Conservation (phyloP, 2,329 filamentous ascomycete species). For the Fusarium nanum region DNA sequence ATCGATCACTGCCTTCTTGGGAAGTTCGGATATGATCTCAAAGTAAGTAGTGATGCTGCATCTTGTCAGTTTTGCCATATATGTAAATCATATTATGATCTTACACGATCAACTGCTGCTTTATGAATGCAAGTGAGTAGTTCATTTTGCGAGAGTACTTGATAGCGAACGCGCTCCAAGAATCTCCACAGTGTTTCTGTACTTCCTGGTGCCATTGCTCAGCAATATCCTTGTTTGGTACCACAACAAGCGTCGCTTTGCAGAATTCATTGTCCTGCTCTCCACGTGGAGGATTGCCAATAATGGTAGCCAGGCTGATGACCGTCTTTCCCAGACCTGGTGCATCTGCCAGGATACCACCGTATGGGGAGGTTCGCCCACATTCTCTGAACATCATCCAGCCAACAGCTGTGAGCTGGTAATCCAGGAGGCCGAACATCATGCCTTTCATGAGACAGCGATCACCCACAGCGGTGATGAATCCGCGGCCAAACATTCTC, state of each 20-base stretch:
- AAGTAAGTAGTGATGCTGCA: not conserved
- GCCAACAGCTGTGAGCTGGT: not conserved
- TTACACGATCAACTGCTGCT: too few relatives aligned
- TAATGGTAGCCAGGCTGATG: not conserved
- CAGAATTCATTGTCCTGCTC: not conserved
- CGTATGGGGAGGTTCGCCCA: not conserved
- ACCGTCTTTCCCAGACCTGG: not conserved
- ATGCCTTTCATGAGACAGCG: too few relatives aligned
- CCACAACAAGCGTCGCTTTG: not conserved
- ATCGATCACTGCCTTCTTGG: not conserved
- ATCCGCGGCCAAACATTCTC: not conserved
- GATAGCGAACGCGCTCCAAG: too few relatives aligned
- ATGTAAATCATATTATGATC: too few relatives aligned
- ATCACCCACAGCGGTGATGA: too few relatives aligned
- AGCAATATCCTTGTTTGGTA: not conserved
- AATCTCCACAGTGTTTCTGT: too few relatives aligned
- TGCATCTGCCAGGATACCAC: not conserved
- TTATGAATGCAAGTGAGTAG: too few relatives aligned
- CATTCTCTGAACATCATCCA: too few relatives aligned
- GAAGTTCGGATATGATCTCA: not conserved
- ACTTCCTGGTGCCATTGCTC: not conserved
- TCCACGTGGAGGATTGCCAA: not conserved
- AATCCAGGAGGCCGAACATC: not conserved
- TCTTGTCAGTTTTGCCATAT: not conserved
- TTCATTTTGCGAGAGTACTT: too few relatives aligned